These are phyloP conservation scores for Phellinidium pouzarii DNA, from an alignment of 1,284 basidiomycete species.

Conservation along the genomic window DNA sequence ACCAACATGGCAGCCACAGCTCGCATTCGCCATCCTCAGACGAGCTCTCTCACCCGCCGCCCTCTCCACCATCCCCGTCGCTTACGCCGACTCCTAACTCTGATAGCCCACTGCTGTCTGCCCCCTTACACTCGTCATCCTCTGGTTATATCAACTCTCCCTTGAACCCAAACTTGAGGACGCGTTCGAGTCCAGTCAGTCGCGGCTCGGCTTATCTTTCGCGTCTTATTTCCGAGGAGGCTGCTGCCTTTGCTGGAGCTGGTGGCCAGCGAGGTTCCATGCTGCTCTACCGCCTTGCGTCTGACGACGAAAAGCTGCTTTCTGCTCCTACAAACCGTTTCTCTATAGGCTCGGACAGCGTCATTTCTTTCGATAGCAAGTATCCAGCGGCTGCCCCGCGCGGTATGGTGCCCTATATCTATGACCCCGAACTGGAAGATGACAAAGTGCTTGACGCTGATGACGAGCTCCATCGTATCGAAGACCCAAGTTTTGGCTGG, in stretches of 20 bases:
- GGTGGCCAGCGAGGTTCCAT: conserved; percentile 45
- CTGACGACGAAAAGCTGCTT: conserved; percentile 31
- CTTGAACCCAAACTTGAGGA: conserved; percentile 37
- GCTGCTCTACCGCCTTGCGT: conserved; percentile 59
- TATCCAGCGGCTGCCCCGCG: conserved; percentile 45
- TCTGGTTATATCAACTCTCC: conserved; percentile 40
- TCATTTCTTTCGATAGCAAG: conserved; percentile 55
- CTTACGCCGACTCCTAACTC: conserved; percentile 2
- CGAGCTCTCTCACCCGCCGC: conserved; percentile 36
- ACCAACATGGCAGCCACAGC: conserved; percentile 1
- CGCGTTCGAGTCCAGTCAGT: conserved; percentile 27
- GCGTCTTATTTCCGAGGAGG: conserved; percentile 43
- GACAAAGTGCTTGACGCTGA: conserved; percentile 52
- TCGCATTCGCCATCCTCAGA: conserved; percentile 15
- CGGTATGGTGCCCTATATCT: conserved; percentile 59
- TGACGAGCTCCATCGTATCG: conserved; percentile 42
- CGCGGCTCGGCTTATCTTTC: conserved; percentile 32
- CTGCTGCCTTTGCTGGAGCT: conserved; percentile 31
- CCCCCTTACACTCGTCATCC: conserved; percentile 27
- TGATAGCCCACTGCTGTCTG: conserved; percentile 11
- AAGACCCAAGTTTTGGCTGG: conserved; percentile 39
- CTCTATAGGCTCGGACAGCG: conserved; percentile 41
- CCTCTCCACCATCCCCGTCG: conserved; percentile 25
- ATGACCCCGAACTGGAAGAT: conserved; percentile 54
- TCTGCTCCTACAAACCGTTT: conserved; percentile 27